phyloP scores from a whole-genome alignment of 805 yeast species.

The Saccharomycopsis capsularis region DNA sequence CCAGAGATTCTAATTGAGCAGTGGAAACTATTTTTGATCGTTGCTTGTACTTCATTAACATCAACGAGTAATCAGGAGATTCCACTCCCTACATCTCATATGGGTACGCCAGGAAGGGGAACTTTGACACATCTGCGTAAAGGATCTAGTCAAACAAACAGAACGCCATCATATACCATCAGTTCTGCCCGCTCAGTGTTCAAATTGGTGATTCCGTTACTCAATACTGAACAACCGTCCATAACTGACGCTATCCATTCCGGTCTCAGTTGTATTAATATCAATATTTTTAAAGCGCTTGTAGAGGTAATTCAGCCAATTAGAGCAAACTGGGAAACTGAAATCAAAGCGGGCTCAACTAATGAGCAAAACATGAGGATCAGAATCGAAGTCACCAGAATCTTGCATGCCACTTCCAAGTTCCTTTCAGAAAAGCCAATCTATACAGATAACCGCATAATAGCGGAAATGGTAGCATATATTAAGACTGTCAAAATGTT shows the following conservation, averaged over 20 bases:
- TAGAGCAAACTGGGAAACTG: slow-evolving; percentile 45
- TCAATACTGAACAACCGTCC: slow-evolving; percentile 60
- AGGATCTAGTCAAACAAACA: background rate
- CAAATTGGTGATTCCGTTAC: slow-evolving; percentile 75
- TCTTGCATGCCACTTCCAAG: slow-evolving; percentile 62
- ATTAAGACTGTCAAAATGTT: slow-evolving; percentile 57
- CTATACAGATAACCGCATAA: slow-evolving; percentile 60
- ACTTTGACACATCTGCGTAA: background rate
- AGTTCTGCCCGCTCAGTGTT: slow-evolving; percentile 89
- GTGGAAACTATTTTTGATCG: slow-evolving; percentile 83
- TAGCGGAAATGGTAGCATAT: slow-evolving; percentile 54
- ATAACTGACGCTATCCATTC: slow-evolving; percentile 82
- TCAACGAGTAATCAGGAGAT: slow-evolving; percentile 81
- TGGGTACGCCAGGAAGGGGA: slow-evolving; percentile 1
- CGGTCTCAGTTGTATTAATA: slow-evolving; percentile 83
- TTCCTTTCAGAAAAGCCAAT: slow-evolving; percentile 47
- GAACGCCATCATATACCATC: slow-evolving; percentile 65
- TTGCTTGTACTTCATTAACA: slow-evolving; percentile 87
- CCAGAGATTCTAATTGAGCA: slow-evolving; percentile 74
- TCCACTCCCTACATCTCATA: slow-evolving; percentile 43
- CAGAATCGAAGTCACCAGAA: slow-evolving; percentile 72
- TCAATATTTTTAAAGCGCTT: slow-evolving; percentile 78
- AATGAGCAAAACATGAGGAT: slow-evolving; percentile 35
- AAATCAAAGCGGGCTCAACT: slow-evolving; percentile 27
- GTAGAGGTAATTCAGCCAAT: slow-evolving; percentile 66